Conservation (phyloP, 1,284 basidiomycete genomes). For the Gymnopus androsaceus region DNA sequence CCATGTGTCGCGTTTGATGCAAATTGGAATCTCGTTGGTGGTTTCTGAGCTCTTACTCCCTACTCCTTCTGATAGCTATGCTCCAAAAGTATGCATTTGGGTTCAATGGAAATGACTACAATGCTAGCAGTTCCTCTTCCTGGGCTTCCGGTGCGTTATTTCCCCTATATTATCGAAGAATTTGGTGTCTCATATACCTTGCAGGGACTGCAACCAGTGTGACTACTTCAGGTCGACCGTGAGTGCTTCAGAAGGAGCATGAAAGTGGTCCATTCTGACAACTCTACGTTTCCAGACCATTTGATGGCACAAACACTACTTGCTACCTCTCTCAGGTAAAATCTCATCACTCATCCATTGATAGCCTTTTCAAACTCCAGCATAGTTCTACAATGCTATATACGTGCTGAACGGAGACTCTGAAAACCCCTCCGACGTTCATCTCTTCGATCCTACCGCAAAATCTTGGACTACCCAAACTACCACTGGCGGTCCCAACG, state of each 20-base stretch:
- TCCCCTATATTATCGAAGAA: neutral
- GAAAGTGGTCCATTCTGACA: neutral
- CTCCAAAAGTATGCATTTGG: slow-evolving; percentile 73
- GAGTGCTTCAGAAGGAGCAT: slow-evolving; percentile 35
- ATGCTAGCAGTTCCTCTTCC: slow-evolving; percentile 61
- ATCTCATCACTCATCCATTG: neutral
- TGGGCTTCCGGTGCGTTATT: slow-evolving; percentile 59
- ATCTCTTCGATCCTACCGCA: slow-evolving; percentile 67
- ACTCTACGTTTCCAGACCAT: slow-evolving; percentile 48
- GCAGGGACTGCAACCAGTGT: slow-evolving; percentile 55
- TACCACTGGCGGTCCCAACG: slow-evolving; percentile 54
- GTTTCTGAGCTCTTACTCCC: too few species aligned
- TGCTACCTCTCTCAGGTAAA: slow-evolving; percentile 71
- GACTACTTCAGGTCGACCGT: slow-evolving; percentile 70
- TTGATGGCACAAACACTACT: slow-evolving; percentile 63
- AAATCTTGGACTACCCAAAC: slow-evolving; percentile 64
- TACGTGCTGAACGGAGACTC: slow-evolving; percentile 79
- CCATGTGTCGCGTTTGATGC: slow-evolving; percentile 72
- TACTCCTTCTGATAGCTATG: too few species aligned
- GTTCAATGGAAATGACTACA: slow-evolving; percentile 74
- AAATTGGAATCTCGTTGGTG: slow-evolving; percentile 73
- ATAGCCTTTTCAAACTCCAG: neutral
- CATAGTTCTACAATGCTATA: slow-evolving; percentile 71
- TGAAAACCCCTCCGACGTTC: slow-evolving; percentile 60
- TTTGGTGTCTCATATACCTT: neutral